Conservation (phyloP, 2,329 filamentous ascomycete species). For the Teratosphaeria pseudoeucalypti region DNA sequence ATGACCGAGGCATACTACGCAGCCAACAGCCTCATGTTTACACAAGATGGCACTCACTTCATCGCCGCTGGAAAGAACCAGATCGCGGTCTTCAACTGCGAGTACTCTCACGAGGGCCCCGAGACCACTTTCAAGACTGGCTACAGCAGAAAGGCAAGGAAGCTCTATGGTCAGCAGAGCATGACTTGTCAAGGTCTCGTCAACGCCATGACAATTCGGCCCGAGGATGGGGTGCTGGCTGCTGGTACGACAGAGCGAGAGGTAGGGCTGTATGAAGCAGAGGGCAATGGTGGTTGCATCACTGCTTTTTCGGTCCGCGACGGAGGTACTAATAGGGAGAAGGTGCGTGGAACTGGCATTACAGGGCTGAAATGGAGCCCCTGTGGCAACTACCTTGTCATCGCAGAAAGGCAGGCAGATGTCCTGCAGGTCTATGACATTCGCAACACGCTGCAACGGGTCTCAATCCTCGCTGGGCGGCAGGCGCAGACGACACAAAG, state of each 20-base stretch:
- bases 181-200: slow-evolving; percentile 45
- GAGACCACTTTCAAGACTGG: slow-evolving; percentile 31
- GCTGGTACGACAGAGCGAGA: slow-evolving; percentile 48
- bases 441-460: slow-evolving; percentile 40
- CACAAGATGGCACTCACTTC: slow-evolving; percentile 39
- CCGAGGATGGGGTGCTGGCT: slow-evolving; percentile 39
- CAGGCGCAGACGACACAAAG: slow-evolving; percentile 43
- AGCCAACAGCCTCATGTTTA: slow-evolving; percentile 47
- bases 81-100: slow-evolving; percentile 48
- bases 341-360: slow-evolving; percentile 38
- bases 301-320: slow-evolving; percentile 38
- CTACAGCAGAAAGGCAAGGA: slow-evolving; percentile 25
- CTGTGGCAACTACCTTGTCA: slow-evolving; percentile 48
- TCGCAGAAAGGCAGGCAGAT: slow-evolving; percentile 47
- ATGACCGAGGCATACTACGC: slow-evolving; percentile 48
- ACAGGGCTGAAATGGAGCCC: slow-evolving; percentile 48
- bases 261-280: slow-evolving; percentile 45
- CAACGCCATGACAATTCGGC: slow-evolving; percentile 40
- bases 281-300: slow-evolving; percentile 39
- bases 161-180: slow-evolving; percentile 30
- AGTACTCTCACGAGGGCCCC: slow-evolving; percentile 38
- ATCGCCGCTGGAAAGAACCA: slow-evolving; percentile 46
- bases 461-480: slow-evolving; percentile 39
- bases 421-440: slow-evolving; percentile 50
- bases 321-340: neutral